Base-by-base conservation (phyloP, 2,329 filamentous ascomycete species). In the Helminthosporium solani region DNA sequence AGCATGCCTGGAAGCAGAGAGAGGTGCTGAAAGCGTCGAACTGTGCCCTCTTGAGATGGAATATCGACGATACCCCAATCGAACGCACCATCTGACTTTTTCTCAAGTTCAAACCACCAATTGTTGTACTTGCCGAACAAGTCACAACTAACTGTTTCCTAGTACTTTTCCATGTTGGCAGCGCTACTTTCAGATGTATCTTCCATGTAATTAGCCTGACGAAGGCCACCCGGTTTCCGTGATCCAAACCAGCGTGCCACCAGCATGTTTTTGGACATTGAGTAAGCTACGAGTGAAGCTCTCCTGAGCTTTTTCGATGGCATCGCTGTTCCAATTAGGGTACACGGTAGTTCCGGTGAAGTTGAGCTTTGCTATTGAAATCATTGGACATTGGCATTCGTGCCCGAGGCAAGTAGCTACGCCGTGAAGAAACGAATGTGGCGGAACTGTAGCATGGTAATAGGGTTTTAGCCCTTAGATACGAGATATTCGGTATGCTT, bases 221-320 rank as follows among this genome's bases (percentile, higher is more conserved):
- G n/a, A n/a, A n/a, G n/a, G 65, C 65, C 66, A 69, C 15, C 64
- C 64, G 20, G 62, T 61, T 41, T 71, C 67, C 7, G 63, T 60
- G 35, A 71, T 65, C 66, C 67, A 70, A 4, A 70, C 54, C 1
- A 54, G 52, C 12, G 40, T 60, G 14, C 54, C 47, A 8, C 54
- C 54, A 12, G 53, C 51, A n/a, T 33, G n/a, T 34, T 50, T 42
- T 25, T 62, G 46, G 2, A 63, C 58, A 2, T 53, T 44, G 15
- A 53, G 47, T 7, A 69, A 42, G 2, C 52, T 52, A 5, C 47
- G 38, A 16, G 50, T 47, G 40, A 67, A 68, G 35, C 58, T 61
- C 8, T 65, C 56, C 58, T 81, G 78, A 6, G 52, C 54, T 11
- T 58, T 46, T 1, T 74, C 74, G 30, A 58, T 60, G 14, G 52